These are phyloP conservation scores for Penicillium verhagenii DNA, from an alignment of 495 filamentous ascomycete genomes.

Conservation along the genomic window DNA sequence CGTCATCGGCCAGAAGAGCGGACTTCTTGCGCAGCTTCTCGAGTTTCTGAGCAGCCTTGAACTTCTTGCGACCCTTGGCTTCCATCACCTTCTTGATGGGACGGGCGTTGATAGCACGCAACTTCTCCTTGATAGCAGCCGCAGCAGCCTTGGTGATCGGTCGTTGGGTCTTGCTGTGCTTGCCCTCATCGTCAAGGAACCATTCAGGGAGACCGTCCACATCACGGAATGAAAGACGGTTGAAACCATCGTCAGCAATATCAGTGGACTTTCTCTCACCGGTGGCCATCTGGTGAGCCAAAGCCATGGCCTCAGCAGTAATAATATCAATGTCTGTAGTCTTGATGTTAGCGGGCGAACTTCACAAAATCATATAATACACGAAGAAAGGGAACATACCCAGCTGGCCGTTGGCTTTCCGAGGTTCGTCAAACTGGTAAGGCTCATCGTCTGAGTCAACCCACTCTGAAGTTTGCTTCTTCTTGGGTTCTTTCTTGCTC, in stretches of 20 bases:
- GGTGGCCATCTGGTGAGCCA: conserved; percentile 88
- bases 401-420: conserved; percentile 64
- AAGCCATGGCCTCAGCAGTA: conserved; percentile 96
- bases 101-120: conserved; percentile 88
- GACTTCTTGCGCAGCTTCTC: conserved; percentile 97
- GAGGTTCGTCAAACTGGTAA: conserved; percentile 62
- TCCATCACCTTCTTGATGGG: conserved; percentile 99
- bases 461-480: conserved; percentile 57
- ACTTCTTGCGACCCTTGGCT: conserved; percentile 93
- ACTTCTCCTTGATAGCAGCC: conserved; percentile 91
- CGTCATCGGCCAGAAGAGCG: conserved; percentile 79
- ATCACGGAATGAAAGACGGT: conserved; percentile 88
- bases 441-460: conserved; percentile 59
- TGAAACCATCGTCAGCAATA: conserved; percentile 87
- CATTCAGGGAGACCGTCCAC: conserved; percentile 92
- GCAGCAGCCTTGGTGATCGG: conserved; percentile 90
- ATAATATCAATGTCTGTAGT: conserved; percentile 89
- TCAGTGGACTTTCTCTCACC: conserved; percentile 77
- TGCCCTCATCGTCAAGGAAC: conserved; percentile 91
- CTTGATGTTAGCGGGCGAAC: conserved; percentile 29
- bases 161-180: conserved; percentile 78
- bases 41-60: conserved; percentile 83
- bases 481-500: conserved; percentile 36
- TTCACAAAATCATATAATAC: background rate
- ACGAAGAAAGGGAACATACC: conserved; percentile 47